phyloP scores from a whole-genome alignment of 495 filamentous ascomycete genomes.

The Cercophora sp. region DNA sequence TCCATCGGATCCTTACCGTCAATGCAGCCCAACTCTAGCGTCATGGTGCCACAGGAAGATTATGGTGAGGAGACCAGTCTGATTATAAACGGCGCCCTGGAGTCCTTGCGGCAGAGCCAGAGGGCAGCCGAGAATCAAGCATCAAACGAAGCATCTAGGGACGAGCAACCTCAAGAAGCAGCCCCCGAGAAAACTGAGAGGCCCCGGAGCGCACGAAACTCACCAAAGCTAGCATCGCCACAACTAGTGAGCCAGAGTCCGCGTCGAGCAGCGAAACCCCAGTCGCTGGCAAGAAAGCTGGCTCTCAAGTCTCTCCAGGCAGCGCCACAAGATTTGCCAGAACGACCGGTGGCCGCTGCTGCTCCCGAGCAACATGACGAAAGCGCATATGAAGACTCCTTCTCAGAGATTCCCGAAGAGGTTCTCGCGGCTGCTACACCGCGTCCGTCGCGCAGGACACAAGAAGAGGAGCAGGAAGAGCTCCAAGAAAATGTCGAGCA shows the following conservation, averaged over 20 bases:
- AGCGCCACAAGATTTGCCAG: slow-evolving; percentile 5
- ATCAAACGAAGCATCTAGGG: background rate
- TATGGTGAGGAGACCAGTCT: slow-evolving; percentile 41
- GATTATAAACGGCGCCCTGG: slow-evolving; percentile 42
- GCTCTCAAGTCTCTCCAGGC: slow-evolving; percentile 20
- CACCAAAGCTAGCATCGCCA: background rate
- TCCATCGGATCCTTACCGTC: slow-evolving; percentile 42
- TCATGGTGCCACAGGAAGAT: slow-evolving; percentile 27
- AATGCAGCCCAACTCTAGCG: slow-evolving; percentile 17
- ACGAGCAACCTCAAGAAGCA: slow-evolving; percentile 3
- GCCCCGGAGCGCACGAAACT: background rate
- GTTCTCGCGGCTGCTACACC: slow-evolving; percentile 49
- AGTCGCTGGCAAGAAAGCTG: slow-evolving; percentile 21
- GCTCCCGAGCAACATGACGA: slow-evolving; percentile 17
- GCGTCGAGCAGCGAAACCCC: slow-evolving; percentile 12
- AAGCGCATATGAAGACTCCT: slow-evolving; percentile 46
- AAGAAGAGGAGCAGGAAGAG: too few species aligned
- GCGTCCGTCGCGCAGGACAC: slow-evolving; percentile 20
- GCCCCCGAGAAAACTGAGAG: background rate
- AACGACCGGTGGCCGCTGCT: slow-evolving; percentile 10
- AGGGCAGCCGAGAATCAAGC: slow-evolving; percentile 12
- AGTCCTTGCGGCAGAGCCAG: slow-evolving; percentile 36
- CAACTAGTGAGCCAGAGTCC: slow-evolving; percentile 16
- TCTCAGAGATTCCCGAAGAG: slow-evolving; percentile 46
- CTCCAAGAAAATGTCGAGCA: slow-evolving; percentile 6